These are phyloP conservation scores for Cutaneotrichosporon spelunceum DNA, from an alignment of 1,284 basidiomycete species.

Conservation along the genomic window DNA sequence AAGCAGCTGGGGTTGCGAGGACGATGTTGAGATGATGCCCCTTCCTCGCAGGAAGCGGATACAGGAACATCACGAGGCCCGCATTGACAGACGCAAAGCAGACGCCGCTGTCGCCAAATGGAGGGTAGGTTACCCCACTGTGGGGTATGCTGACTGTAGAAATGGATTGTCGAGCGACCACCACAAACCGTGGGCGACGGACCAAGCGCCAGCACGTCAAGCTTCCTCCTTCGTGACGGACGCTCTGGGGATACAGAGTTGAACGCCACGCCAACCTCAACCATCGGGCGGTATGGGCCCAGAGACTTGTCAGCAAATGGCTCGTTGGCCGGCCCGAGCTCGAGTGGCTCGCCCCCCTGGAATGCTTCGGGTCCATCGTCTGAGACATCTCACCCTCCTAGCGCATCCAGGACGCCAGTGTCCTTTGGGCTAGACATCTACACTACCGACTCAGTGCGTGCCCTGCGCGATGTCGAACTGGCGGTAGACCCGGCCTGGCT, in stretches of 20 bases:
- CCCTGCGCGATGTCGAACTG: slow-evolving; percentile 44
- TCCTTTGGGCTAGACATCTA: slow-evolving; percentile 28
- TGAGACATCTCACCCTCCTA: slow-evolving; percentile 1
- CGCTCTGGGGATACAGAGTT: neutral
- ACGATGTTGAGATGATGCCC: slow-evolving; percentile 20
- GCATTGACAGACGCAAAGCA: slow-evolving; percentile 28
- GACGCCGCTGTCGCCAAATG: slow-evolving; percentile 45
- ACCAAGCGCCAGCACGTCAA: neutral
- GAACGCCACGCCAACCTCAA: neutral
- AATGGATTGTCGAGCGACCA: slow-evolving; percentile 43
- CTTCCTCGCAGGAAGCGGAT: slow-evolving; percentile 17
- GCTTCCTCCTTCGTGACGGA: neutral
- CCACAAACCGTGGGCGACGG: neutral
- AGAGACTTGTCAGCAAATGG: neutral
- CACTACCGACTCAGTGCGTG: slow-evolving; percentile 42
- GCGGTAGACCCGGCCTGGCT: slow-evolving; percentile 39
- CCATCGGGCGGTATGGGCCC: neutral
- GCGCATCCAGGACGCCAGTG: slow-evolving; percentile 6
- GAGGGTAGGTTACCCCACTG: slow-evolving; percentile 36
- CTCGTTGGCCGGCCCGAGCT: slow-evolving; percentile 1
- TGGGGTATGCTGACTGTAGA: slow-evolving; percentile 26
- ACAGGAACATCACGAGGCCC: slow-evolving; percentile 16
- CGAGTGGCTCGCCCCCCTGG: slow-evolving; percentile 1
- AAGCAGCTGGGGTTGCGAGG: slow-evolving; percentile 11
- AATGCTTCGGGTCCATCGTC: slow-evolving; percentile 4